Base-by-base conservation (phyloP, 176 grass and related monocot genomes). In the Pontederia crassipes region DNA sequence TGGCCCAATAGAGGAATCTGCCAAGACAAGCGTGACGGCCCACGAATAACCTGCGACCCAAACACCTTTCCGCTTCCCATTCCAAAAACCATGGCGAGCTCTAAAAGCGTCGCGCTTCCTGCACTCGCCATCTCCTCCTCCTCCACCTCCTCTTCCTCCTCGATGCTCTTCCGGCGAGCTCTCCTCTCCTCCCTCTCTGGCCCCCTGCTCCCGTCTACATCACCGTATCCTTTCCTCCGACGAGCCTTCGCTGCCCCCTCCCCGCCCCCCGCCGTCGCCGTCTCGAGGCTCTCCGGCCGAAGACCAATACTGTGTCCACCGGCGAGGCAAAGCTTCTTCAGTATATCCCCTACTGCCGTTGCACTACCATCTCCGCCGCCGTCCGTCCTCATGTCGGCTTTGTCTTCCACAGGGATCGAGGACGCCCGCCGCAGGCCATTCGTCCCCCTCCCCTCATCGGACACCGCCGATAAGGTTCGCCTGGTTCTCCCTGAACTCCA, bases 121-220 rank as follows among this genome's bases (percentile, higher is more conserved):
- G 29, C 29, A 35, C 29, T 35, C 29, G 29, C 29, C 29, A 4
- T 35, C 29, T 29, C 47, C 2, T 27, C n/a, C n/a, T n/a, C n/a
- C n/a, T n/a, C n/a, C n/a, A n/a, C 9, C 2, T 50, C 46, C 2
- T 27, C 46, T 47, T 61, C 56, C 62, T 62, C 67, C 72, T 67
- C 54, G 70, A 95, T 89, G 90, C 74, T 83, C 80, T 79, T 80
- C 48, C 73, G 73, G 9, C 61, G 90, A 54, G 71, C 72, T 46
- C 64, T 95, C 82, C 74, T 74, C 66, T 54, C 75, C 69, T 70
- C 65, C 60, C 14, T 74, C 17, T 4, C 70, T 60, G 9, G 51
- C 15, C 65, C 59, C 50, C 74, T 78, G 52, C 64, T 77, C 56
- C 77, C 29, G 29, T 35, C 66, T 52, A 28, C 74, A 65, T 62